Evolutionary conservation across 2,329 filamentous ascomycete species (phyloP).

Genomic region (Colletotrichum scovillei): DNA sequence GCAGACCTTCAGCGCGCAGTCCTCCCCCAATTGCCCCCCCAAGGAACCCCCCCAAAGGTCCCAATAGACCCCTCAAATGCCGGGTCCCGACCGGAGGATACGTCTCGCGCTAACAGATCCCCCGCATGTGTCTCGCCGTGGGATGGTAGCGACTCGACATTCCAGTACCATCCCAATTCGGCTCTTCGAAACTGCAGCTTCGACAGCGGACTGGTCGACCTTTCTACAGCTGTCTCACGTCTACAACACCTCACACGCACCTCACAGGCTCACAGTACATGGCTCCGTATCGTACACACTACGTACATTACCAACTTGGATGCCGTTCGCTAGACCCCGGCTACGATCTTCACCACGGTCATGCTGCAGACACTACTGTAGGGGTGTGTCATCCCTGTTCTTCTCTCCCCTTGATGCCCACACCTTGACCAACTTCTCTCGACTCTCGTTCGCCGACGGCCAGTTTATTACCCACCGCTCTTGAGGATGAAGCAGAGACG

Average conservation of each 20-base stretch:
- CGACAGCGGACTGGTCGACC: conserved; percentile 14
- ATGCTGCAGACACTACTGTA: not conserved
- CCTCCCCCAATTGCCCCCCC: too few relatives aligned
- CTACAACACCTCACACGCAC: conserved; percentile 5
- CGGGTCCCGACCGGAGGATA: not conserved
- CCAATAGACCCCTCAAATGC: conserved; percentile 7
- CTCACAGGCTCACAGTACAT: too few relatives aligned
- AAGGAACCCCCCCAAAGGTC: not conserved
- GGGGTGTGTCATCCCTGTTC: conserved; percentile 4
- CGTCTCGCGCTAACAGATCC: conserved; percentile 20
- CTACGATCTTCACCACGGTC: conserved; percentile 17
- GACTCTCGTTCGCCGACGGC: conserved; percentile 19
- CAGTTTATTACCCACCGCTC: conserved; percentile 3
- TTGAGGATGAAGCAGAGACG: conserved; percentile 17
- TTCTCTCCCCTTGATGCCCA: conserved; percentile 5
- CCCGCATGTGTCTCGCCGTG: not conserved
- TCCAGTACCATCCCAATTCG: conserved; percentile 6
- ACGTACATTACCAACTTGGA: not conserved
- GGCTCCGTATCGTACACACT: too few relatives aligned
- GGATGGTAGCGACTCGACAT: conserved; percentile 1
- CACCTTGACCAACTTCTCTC: not conserved
- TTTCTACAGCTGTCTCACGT: conserved; percentile 13
- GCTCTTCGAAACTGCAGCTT: conserved; percentile 28
- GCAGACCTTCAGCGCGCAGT: conserved; percentile 14
- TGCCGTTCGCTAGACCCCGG: not conserved